Percentiles rank a stretch among this genome's conserved stretches.
These are phyloP conservation scores for Nigrospora sphaerica DNA, from an alignment of 2,329 filamentous ascomycete genomes.

Conservation along the genomic window DNA sequence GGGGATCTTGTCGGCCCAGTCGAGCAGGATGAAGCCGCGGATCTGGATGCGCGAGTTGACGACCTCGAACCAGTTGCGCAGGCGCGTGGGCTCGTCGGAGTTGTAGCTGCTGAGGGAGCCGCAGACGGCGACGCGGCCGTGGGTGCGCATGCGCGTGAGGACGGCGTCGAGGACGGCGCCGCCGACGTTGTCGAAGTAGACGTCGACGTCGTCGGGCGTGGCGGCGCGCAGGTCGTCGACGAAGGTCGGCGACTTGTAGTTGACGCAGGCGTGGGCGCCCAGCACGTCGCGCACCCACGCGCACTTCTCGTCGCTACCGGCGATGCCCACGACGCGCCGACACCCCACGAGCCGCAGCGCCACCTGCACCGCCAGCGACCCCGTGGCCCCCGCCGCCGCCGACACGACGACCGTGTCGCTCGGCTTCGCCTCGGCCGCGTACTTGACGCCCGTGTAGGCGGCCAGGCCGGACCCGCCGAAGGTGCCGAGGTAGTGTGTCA, in stretches of 20 bases:
- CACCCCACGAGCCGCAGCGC: slow-evolving; percentile 37
- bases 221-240: slow-evolving; percentile 35
- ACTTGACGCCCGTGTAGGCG: slow-evolving; percentile 35
- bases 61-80: slow-evolving; percentile 36
- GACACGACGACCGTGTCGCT: slow-evolving; percentile 10
- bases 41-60: slow-evolving; percentile 31
- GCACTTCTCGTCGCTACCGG: slow-evolving; percentile 44
- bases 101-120: slow-evolving; percentile 36
- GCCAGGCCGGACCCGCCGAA: slow-evolving; percentile 28
- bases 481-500: slow-evolving; percentile 19
- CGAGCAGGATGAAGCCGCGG: slow-evolving; percentile 34
- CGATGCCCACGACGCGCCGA: slow-evolving; percentile 42
- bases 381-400: slow-evolving; percentile 36
- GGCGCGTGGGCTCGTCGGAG: slow-evolving; percentile 16
- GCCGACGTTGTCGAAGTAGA: slow-evolving; percentile 42
- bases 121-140: slow-evolving; percentile 30
- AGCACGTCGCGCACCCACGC: slow-evolving; percentile 34
- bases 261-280: slow-evolving; percentile 42
- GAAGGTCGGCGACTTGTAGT: slow-evolving; percentile 41
- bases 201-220: slow-evolving; percentile 37
- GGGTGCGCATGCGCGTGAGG: slow-evolving; percentile 28
- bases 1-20: slow-evolving; percentile 23
- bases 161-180: slow-evolving; percentile 36
- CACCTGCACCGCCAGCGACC: slow-evolving; percentile 40
- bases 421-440: slow-evolving; percentile 18